These are phyloP conservation scores for Colletotrichum ledebouriae DNA, from an alignment of 2,329 filamentous ascomycete species.

Conservation along the genomic window DNA sequence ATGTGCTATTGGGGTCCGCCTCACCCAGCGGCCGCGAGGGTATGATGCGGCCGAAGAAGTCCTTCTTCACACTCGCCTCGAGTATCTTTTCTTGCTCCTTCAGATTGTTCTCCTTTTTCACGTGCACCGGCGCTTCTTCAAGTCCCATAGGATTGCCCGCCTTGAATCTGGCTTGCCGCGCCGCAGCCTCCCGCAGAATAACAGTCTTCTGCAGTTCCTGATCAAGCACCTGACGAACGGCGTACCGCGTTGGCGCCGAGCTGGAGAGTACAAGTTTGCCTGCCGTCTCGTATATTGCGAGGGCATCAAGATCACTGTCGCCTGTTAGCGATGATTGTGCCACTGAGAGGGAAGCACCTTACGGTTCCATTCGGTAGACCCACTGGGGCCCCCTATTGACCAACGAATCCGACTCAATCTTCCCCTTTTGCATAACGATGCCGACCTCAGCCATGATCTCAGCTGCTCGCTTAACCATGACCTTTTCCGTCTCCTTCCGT, in stretches of 20 bases:
- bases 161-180: slow-evolving; percentile 74
- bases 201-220: slow-evolving; percentile 87
- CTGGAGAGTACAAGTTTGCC: slow-evolving; percentile 66
- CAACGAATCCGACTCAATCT: slow-evolving; percentile 77
- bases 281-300: slow-evolving; percentile 81
- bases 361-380: slow-evolving; percentile 97
- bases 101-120: slow-evolving; percentile 56
- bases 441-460: slow-evolving; percentile 86
- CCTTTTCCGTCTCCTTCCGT: slow-evolving; percentile 85
- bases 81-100: slow-evolving; percentile 51
- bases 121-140: slow-evolving; percentile 46
- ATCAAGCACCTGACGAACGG: slow-evolving; percentile 92
- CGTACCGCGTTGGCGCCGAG: slow-evolving; percentile 85
- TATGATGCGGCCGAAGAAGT: slow-evolving; percentile 88
- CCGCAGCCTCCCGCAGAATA: slow-evolving; percentile 73
- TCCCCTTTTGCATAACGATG: slow-evolving; percentile 83
- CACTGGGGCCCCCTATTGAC: slow-evolving; percentile 74
- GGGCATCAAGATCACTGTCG: slow-evolving; percentile 76
- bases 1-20: slow-evolving; percentile 55
- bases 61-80: slow-evolving; percentile 70
- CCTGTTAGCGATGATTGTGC: slow-evolving; percentile 26
- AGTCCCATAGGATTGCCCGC: slow-evolving; percentile 53
- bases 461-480: slow-evolving; percentile 83
- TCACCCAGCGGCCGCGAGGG: slow-evolving; percentile 56
- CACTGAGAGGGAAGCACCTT: slow-evolving; percentile 56